Evolutionary conservation across 2,329 filamentous ascomycete species (phyloP).

Genomic region (Pseudocercospora musae): DNA sequence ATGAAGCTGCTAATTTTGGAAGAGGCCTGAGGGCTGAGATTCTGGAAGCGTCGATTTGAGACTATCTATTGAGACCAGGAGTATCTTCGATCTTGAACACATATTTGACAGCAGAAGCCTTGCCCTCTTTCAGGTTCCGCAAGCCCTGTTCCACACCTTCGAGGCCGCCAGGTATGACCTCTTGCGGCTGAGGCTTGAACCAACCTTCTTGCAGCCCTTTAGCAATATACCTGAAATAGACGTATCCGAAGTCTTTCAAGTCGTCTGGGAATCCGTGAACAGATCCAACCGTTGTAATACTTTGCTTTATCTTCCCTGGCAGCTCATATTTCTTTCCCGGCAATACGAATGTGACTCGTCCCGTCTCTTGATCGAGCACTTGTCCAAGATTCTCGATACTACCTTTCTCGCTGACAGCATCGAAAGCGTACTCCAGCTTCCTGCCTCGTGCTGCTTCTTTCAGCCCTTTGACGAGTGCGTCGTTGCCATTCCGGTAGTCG

Average conservation of each 20-base stretch:
- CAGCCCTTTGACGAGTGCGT: slow-evolving; percentile 31
- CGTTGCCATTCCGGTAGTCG: slow-evolving; percentile 53
- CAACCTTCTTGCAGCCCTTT: slow-evolving; percentile 36
- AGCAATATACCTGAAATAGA: slow-evolving; percentile 34
- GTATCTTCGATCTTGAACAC: slow-evolving; percentile 57
- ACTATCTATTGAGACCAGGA: slow-evolving; percentile 12
- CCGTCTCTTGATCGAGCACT: slow-evolving; percentile 35
- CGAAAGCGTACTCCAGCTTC: slow-evolving; percentile 32
- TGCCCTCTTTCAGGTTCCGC: slow-evolving; percentile 56
- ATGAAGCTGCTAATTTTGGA: neutral
- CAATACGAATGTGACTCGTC: slow-evolving; percentile 35
- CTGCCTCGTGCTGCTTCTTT: slow-evolving; percentile 26
- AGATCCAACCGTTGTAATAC: slow-evolving; percentile 38
- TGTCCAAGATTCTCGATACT: slow-evolving; percentile 39
- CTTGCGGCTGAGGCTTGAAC: slow-evolving; percentile 39
- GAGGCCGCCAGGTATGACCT: slow-evolving; percentile 55
- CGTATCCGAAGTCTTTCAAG: slow-evolving; percentile 37
- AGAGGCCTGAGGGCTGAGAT: neutral
- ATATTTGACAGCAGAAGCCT: slow-evolving; percentile 63
- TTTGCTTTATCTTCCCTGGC: slow-evolving; percentile 38
- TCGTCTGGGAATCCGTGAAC: slow-evolving; percentile 29
- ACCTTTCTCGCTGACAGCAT: slow-evolving; percentile 33
- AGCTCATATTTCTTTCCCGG: slow-evolving; percentile 42
- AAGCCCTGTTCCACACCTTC: slow-evolving; percentile 53
- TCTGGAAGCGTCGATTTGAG: neutral